A percentile compares a stretch with the other conserved stretches of the same genome.
Conservation (phyloP, 805 yeast genomes). For the Kazachstania viticola region DNA sequence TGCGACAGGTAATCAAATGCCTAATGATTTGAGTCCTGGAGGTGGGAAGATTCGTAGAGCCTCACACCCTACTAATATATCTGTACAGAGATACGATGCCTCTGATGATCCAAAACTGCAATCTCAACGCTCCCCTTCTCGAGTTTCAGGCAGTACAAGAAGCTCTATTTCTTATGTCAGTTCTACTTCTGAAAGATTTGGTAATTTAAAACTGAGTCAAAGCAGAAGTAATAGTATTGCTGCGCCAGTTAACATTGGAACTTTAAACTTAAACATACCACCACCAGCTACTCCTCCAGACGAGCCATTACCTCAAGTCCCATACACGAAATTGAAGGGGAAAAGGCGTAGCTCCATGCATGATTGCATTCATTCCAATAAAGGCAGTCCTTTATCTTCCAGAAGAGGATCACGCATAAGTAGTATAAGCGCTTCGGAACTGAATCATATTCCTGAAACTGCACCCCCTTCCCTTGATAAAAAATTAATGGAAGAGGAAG, state of each 20-base stretch:
- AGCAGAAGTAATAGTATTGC: slow-evolving; percentile 18
- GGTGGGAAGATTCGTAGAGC: slow-evolving; percentile 4
- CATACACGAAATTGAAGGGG: slow-evolving; percentile 1
- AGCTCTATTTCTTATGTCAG: slow-evolving; percentile 22
- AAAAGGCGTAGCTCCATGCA: slow-evolving; percentile 7
- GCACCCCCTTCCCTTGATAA: slow-evolving; percentile 13
- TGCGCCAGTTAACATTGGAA: slow-evolving; percentile 6
- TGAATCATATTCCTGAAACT: slow-evolving; percentile 7
- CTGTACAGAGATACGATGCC: neutral
- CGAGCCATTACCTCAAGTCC: slow-evolving; percentile 32
- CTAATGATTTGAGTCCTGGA: neutral
- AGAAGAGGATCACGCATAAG: slow-evolving; percentile 11
- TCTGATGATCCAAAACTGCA: neutral
- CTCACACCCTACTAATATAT: slow-evolving; percentile 5
- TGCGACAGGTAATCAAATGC: slow-evolving; percentile 2
- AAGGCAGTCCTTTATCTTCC: slow-evolving; percentile 20
- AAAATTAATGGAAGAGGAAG: slow-evolving; percentile 10
- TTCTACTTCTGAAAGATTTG: slow-evolving; percentile 20
- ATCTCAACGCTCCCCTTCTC: neutral
- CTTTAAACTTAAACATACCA: slow-evolving; percentile 32
- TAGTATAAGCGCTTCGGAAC: slow-evolving; percentile 9
- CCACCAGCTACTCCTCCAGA: slow-evolving; percentile 46
- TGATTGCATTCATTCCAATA: slow-evolving; percentile 6
- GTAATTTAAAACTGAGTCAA: slow-evolving; percentile 16
- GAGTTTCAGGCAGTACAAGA: slow-evolving; percentile 3